Evolutionary conservation across 345 rosid species (phyloP).

Genomic region (Ceriops decandra): DNA sequence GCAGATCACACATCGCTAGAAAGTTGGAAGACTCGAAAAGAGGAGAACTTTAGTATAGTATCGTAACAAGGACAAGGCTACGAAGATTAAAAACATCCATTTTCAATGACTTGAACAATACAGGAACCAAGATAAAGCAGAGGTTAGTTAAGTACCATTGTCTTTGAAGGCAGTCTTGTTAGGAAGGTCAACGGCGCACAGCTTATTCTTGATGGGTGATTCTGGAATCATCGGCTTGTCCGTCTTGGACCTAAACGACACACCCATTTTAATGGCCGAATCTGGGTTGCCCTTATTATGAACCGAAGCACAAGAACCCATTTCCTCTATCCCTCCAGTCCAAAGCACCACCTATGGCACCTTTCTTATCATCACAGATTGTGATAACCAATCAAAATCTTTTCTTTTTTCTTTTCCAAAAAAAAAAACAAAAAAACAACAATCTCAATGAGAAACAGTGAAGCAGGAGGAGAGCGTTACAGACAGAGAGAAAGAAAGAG

Average conservation of each 20-base stretch:
- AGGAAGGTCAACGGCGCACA: conserved; percentile 15
- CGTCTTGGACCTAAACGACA: conserved; percentile 30
- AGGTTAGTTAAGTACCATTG: conserved; percentile 24
- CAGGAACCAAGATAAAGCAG: neutral
- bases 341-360: conserved; percentile 5
- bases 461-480: neutral
- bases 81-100: neutral
- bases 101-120: neutral
- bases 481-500: conserved; percentile 4
- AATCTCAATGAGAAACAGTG: neutral
- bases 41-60: neutral
- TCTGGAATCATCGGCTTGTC: conserved; percentile 34
- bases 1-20: conserved; percentile 18
- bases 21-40: neutral
- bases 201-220: conserved; percentile 41
- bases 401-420: neutral
- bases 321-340: conserved; percentile 10
- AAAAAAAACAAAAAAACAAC: neutral
- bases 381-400: neutral
- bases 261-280: conserved; percentile 33
- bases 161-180: conserved; percentile 14
- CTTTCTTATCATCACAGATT: conserved; percentile 1
- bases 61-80: neutral
- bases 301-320: conserved; percentile 54
- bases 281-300: conserved; percentile 27